Conservation (phyloP, 352 stramenopile species). For the Phytopythium vexans region DNA sequence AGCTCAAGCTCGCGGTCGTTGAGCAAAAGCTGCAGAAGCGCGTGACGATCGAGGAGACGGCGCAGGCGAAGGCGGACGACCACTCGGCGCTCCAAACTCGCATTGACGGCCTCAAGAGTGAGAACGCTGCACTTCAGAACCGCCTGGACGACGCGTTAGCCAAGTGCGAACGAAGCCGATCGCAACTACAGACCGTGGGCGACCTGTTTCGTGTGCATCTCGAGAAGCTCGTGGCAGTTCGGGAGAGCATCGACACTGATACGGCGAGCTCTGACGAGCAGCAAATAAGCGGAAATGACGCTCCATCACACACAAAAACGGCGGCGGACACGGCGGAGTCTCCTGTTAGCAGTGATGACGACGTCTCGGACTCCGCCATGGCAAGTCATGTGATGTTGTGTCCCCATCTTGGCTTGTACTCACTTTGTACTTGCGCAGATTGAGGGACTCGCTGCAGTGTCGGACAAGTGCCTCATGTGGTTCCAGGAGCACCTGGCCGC, state of each 20-base stretch:
- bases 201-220: slow-evolving; percentile 56
- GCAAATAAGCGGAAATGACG: background rate
- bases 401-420: slow-evolving; percentile 5
- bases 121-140: slow-evolving; percentile 21
- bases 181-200: slow-evolving; percentile 34
- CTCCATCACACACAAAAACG: background rate
- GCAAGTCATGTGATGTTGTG: background rate
- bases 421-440: slow-evolving; percentile 26
- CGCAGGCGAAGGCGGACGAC: slow-evolving; percentile 31
- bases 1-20: slow-evolving; percentile 47
- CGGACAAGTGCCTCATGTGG: slow-evolving; percentile 52
- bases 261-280: background rate
- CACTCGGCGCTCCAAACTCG: slow-evolving; percentile 22
- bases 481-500: slow-evolving; percentile 45
- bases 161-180: slow-evolving; percentile 18
- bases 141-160: slow-evolving; percentile 11
- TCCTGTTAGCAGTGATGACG: too few species aligned
- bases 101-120: slow-evolving; percentile 21
- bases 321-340: slow-evolving; percentile 5
- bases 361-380: background rate
- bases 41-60: slow-evolving; percentile 40
- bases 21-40: slow-evolving; percentile 56
- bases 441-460: slow-evolving; percentile 35
- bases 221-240: slow-evolving; percentile 53
- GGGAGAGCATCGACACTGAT: slow-evolving; percentile 36